phyloP scores from a whole-genome alignment of 2,329 filamentous ascomycete species.

The Aspergillus carbonarius region DNA sequence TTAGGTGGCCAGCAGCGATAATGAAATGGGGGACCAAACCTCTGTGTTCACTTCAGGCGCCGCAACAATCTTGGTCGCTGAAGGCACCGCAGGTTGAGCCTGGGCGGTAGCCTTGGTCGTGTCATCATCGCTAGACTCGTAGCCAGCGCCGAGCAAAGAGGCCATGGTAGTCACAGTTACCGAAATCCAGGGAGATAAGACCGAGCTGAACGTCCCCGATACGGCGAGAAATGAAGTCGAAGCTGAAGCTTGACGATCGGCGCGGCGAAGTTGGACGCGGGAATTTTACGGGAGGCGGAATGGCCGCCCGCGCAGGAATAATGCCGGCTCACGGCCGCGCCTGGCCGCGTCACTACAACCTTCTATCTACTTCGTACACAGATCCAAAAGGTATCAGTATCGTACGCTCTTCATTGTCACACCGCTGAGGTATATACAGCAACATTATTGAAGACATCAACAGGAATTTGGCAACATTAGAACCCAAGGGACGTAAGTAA shows the following conservation, averaged over 20 bases:
- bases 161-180: slow-evolving; percentile 33
- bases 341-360: background rate
- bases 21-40: slow-evolving; percentile 48
- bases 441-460: slow-evolving; percentile 30
- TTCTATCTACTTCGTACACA: background rate
- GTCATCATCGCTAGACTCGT: slow-evolving; percentile 54
- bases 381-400: slow-evolving; percentile 22
- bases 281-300: slow-evolving; percentile 36
- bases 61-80: slow-evolving; percentile 44
- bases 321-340: background rate
- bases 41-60: slow-evolving; percentile 57
- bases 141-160: slow-evolving; percentile 44
- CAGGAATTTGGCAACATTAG: slow-evolving; percentile 19
- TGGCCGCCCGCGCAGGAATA: slow-evolving; percentile 23
- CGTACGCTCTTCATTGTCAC: slow-evolving; percentile 41
- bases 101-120: slow-evolving; percentile 16
- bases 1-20: background rate
- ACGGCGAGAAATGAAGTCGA: background rate
- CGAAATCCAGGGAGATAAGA: background rate
- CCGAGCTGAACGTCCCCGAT: background rate
- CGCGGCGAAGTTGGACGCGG: slow-evolving; percentile 3
- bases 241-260: background rate
- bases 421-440: slow-evolving; percentile 41
- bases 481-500: slow-evolving; percentile 5
- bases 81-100: slow-evolving; percentile 26